Evolutionary conservation across 1,284 basidiomycete genomes (phyloP).

Genomic region (Mycosarcoma mackinlayi): DNA sequence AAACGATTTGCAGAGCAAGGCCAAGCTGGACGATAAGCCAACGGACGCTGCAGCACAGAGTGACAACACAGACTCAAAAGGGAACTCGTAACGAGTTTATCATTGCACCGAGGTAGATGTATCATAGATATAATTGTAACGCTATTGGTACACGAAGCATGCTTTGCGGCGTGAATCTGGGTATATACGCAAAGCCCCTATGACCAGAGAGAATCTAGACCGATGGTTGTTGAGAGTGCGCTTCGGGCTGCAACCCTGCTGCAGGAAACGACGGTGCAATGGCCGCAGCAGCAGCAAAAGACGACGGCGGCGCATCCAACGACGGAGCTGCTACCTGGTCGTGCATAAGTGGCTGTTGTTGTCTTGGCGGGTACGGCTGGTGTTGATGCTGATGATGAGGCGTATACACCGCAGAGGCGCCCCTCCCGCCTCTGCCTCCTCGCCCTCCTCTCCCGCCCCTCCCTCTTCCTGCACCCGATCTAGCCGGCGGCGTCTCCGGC

Average conservation of each 20-base stretch:
- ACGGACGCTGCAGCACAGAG: not conserved
- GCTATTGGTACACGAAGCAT: not conserved
- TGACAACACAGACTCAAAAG: not conserved
- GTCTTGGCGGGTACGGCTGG: slow-evolving; percentile 13
- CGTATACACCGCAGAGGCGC: slow-evolving; percentile 20
- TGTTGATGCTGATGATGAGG: slow-evolving; percentile 26
- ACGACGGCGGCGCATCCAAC: slow-evolving; percentile 1
- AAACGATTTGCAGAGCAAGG: slow-evolving; percentile 21
- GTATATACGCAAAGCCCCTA: not conserved
- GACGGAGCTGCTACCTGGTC: not conserved
- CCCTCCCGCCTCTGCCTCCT: slow-evolving; percentile 20
- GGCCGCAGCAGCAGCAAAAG: slow-evolving; percentile 33
- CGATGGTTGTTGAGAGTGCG: slow-evolving; percentile 1
- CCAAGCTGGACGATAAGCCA: slow-evolving; percentile 19
- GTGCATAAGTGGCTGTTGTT: not conserved
- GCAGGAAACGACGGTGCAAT: slow-evolving; percentile 21
- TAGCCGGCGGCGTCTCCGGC: slow-evolving; percentile 27
- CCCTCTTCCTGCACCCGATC: slow-evolving; percentile 7
- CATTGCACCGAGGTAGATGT: too few species aligned
- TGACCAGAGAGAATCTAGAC: not conserved
- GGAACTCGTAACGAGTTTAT: not conserved
- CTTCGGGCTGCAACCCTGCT: not conserved
- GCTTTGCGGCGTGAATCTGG: not conserved
- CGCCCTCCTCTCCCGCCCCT: slow-evolving; percentile 15
- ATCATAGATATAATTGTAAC: too few species aligned